Base-by-base conservation (phyloP, 768 basidiomycete genomes). In the Collybia sordida region DNA sequence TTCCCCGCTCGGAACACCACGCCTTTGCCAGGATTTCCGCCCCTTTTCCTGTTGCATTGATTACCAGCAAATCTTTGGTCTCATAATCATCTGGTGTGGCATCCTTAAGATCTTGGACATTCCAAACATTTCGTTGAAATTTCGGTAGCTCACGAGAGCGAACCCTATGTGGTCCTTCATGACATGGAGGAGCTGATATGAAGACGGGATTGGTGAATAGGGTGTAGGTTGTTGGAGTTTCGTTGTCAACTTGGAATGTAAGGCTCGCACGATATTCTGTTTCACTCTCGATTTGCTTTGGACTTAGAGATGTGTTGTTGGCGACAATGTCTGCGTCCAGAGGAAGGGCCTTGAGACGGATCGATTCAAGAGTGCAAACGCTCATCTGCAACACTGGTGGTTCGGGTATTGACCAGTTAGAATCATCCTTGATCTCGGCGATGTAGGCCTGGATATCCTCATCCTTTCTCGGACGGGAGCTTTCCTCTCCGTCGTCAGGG, bases 1-100 rank as follows among this genome's bases (percentile, higher is more conserved):
- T 51, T 3, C 51, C 51, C 17, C 37, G 8, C 39, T 52, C 51
- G 3, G 51, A 38, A 31, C 51, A 52, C 51, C 51, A 52, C 5
- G 51, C 47, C 34, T 47, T 38, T 25, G 51, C 51, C 25, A 49
- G 17, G 4, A 25, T 39, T 39, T 52, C 51, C 4, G 35, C 51
- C 9, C 51, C 51, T 22, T 37, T 49, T 2, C 51, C 47, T 3
- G 47, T 48, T 5, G 51, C 51, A 19, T 52, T 49, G 23, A 52
- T 52, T 6, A 52, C 38, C 49, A 52, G 22, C 14, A 52, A 31
- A 15, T 39, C n/a, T 12, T 36, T 24, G 19, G 31, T 31, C 31
- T 39, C 42, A 6, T 45, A 24, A n/a, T 25, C 42, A 17, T 43
- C 42, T 15, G 42, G 23, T 6, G 42, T 15, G 6, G 42, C 42